Base-by-base conservation (phyloP, 106 monocot species). In the Platanthera zijinensis region DNA sequence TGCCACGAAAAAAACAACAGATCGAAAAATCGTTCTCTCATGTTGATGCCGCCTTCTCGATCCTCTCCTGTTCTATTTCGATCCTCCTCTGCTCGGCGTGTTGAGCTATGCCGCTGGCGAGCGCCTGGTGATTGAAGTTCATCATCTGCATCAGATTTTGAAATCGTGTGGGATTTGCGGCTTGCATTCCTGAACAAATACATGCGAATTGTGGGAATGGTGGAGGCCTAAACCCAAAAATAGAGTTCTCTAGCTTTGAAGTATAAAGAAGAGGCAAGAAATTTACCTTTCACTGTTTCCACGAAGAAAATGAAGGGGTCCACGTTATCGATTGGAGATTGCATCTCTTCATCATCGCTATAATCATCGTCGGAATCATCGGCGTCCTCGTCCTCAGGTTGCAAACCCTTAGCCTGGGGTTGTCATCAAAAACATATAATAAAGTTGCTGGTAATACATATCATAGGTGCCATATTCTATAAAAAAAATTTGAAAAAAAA, bases 301-400 rank as follows among this genome's bases (percentile, higher is more conserved):
- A 93, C 81, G 78, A 97, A 93, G 80, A 97, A 89, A 54, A 97
- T 82, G 77, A 97, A 97, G 47, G 93, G 91, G 56, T 93, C 93
- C 63, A 97, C 89, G 12, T 87, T 87, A 82, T 91, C 96, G 73
- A 93, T 91, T 15, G 96, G 96, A 66, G 96, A 93, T 68, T 89
- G 84, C 54, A 93, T 47, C 69, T 90, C 93, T 72, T 96, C 96
- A 49, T 90, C 90, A 74, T 93, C 93, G 74, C 88, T 91, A 28
- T 87, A 90, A 71, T 86, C 91, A 61, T 97, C 93, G 14, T 97
- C 93, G 1, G 85, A 81, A 57, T 97, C 93, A 69, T 85, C 85
- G 67, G 91, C 89, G 61, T 95, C 89, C 0, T 90, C 91, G 53
- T 96, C 87, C 75, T 85, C 81, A 45, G 84, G 75, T 47, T 82